Conservation (phyloP, 768 basidiomycete genomes). For the Leccinum disarticulatum region DNA sequence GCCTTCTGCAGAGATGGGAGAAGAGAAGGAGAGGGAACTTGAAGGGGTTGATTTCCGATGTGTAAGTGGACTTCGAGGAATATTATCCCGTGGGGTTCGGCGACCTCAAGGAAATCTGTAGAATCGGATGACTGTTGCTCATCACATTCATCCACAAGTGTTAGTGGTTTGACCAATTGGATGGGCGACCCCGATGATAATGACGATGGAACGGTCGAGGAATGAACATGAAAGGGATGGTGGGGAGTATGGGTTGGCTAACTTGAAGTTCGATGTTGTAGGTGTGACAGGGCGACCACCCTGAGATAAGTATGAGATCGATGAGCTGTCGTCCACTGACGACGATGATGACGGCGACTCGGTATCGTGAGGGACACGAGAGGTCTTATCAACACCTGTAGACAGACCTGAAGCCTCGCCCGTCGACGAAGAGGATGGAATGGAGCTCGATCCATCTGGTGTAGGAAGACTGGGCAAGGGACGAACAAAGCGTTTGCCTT, state of each 20-base stretch:
- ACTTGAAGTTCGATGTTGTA: constrained; percentile 31
- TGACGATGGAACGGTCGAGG: constrained; percentile 54
- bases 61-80: constrained; percentile 30
- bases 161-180: constrained; percentile 38
- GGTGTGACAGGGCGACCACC: constrained; percentile 36
- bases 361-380: constrained; percentile 10
- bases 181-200: constrained; percentile 49
- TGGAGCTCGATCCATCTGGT: neutral
- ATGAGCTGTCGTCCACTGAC: constrained; percentile 33
- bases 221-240: constrained; percentile 58
- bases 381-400: neutral
- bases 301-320: constrained; percentile 32
- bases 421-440: constrained; percentile 5
- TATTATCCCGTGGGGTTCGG: constrained; percentile 34
- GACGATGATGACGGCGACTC: constrained; percentile 29
- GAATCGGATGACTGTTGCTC: constrained; percentile 28
- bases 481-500: constrained; percentile 19
- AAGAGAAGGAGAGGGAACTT: constrained; percentile 26
- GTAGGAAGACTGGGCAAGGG: constrained; percentile 30
- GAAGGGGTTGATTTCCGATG: constrained; percentile 39
- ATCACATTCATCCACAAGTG: constrained; percentile 32
- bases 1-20: constrained; percentile 35
- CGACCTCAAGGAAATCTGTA: constrained; percentile 29
- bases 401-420: constrained; percentile 6
- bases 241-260: constrained; percentile 32